Conservation (phyloP, 371 early-diverging fungal species). For the Mortierella sp. region DNA sequence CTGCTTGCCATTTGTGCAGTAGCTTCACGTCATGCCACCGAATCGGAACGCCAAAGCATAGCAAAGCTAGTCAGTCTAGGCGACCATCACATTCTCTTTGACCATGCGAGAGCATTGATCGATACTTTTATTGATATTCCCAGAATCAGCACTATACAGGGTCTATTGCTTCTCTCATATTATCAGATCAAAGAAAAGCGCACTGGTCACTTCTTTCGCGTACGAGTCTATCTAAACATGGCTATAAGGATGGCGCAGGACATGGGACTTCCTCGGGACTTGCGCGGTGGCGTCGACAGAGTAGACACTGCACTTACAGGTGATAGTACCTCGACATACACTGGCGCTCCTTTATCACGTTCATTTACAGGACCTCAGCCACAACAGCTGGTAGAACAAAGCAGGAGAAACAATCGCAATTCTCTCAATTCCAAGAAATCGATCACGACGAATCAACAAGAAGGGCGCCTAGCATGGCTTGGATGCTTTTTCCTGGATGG, state of each 20-base stretch:
- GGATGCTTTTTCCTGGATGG: constrained; percentile 46
- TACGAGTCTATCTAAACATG: constrained; percentile 27
- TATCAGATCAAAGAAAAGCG: constrained; percentile 65
- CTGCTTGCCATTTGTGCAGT: constrained; percentile 43
- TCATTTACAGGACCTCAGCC: background rate
- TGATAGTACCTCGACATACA: constrained; percentile 1
- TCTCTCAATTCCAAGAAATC: background rate
- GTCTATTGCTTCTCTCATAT: constrained; percentile 63
- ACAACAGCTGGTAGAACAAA: background rate
- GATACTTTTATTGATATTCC: constrained; percentile 71
- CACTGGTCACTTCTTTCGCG: constrained; percentile 30
- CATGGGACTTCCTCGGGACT: constrained; percentile 32
- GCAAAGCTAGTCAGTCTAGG: background rate
- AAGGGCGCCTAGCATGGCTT: constrained; percentile 42
- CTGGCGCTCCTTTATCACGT: background rate
- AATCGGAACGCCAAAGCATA: constrained; percentile 19
- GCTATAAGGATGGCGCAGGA: constrained; percentile 44
- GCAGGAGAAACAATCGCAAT: background rate
- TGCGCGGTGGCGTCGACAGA: constrained; percentile 7
- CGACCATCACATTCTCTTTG: constrained; percentile 36
- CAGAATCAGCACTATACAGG: constrained; percentile 70
- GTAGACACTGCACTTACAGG: constrained; percentile 4
- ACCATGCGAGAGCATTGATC: constrained; percentile 49
- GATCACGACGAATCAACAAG: constrained; percentile 23
- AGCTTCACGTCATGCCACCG: constrained; percentile 32